Percentiles rank a stretch among this genome's conserved stretches.
phyloP scores from a whole-genome alignment of 2,329 filamentous ascomycete species.

The Bisporella sp. region DNA sequence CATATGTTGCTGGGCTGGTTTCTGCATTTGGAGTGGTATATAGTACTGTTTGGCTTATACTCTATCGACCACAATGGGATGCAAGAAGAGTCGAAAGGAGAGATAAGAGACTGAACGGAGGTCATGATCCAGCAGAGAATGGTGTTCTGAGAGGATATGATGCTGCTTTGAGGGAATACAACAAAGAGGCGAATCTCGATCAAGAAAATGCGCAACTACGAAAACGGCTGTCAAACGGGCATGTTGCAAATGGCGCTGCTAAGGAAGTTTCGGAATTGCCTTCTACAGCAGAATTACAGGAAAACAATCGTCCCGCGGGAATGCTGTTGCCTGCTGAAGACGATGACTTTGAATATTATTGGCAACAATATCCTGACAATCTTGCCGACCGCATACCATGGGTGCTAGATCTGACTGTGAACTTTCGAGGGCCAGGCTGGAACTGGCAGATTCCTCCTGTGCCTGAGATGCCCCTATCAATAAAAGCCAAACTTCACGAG shows the following conservation, averaged over 20 bases:
- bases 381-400: constrained; percentile 46
- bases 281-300: neutral
- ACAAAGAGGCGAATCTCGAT: neutral
- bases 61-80: constrained; percentile 49
- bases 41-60: constrained; percentile 43
- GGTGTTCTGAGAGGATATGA: neutral
- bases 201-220: neutral
- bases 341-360: constrained; percentile 42
- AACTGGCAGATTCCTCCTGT: constrained; percentile 46
- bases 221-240: neutral
- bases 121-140: neutral
- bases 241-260: neutral
- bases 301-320: neutral
- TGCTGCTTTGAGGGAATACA: constrained; percentile 1
- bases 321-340: neutral
- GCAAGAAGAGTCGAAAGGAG: constrained; percentile 38
- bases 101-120: neutral
- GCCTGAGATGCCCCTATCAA: constrained; percentile 38
- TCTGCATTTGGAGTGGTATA: constrained; percentile 44
- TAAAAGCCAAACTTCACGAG: constrained; percentile 31
- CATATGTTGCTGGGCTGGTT: constrained; percentile 44
- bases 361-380: constrained; percentile 51
- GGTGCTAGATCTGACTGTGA: constrained; percentile 46
- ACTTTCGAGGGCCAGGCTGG: constrained; percentile 53
- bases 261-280: neutral